These are phyloP conservation scores for Melastoma candidum DNA, from an alignment of 441 rosid genomes.

Conservation along the genomic window DNA sequence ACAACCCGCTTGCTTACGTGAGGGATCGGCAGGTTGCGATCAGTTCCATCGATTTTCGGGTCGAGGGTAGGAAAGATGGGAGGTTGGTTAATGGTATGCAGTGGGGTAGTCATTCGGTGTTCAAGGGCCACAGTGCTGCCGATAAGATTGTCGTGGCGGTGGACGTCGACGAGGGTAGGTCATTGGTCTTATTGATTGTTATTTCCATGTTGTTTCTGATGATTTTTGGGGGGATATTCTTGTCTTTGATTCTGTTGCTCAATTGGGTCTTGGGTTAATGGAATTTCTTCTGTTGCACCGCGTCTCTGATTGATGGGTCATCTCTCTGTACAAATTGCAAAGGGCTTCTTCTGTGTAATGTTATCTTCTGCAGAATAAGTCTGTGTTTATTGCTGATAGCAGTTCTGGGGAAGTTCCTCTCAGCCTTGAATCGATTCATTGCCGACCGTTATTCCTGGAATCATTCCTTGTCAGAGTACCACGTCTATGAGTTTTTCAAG, in stretches of 20 bases:
- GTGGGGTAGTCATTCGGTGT: conserved; percentile 34
- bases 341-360: neutral
- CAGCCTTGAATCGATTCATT: conserved; percentile 85
- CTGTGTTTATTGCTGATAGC: conserved; percentile 22
- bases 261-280: neutral
- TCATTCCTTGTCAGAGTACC: conserved; percentile 83
- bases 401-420: conserved; percentile 92
- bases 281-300: too few relatives aligned
- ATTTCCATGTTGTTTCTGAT: neutral
- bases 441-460: conserved; percentile 69
- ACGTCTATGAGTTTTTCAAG: conserved; percentile 96
- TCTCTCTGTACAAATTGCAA: neutral
- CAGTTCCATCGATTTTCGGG: conserved; percentile 34
- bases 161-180: conserved; percentile 85
- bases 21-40: conserved; percentile 25
- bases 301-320: too few relatives aligned
- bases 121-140: conserved; percentile 22
- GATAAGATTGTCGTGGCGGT: conserved; percentile 81
- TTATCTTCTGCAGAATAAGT: neutral
- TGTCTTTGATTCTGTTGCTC: neutral
- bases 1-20: conserved; percentile 36
- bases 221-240: neutral
- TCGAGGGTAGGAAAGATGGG: conserved; percentile 14
- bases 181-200: neutral
- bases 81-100: conserved; percentile 30